These are phyloP conservation scores for Grifola frondosa DNA, from an alignment of 1,284 basidiomycete genomes.

Conservation along the genomic window DNA sequence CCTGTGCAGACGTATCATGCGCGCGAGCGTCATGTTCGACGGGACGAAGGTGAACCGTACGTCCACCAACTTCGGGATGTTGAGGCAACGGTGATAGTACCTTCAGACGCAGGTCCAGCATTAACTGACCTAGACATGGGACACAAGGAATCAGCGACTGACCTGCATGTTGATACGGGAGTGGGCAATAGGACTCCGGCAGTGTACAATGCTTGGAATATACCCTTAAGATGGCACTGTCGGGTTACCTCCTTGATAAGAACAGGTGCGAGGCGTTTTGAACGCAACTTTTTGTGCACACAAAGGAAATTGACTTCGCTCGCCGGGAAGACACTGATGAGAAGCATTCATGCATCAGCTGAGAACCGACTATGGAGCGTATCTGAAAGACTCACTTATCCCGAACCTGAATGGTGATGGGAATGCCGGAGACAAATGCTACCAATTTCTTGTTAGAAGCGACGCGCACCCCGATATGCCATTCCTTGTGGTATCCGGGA, in stretches of 20 bases:
- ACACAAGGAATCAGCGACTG: not conserved
- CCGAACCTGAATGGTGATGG: constrained; percentile 79
- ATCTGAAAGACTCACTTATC: constrained; percentile 50
- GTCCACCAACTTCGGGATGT: constrained; percentile 90
- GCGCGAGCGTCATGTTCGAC: constrained; percentile 81
- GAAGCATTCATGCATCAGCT: no score
- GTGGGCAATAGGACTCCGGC: constrained; percentile 90
- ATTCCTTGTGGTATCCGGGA: constrained; percentile 90
- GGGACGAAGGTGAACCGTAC: constrained; percentile 89
- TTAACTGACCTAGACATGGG: no score
- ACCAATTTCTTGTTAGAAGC: constrained; percentile 89
- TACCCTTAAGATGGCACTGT: constrained; percentile 84
- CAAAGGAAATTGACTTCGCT: constrained; percentile 98
- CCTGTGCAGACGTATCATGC: constrained; percentile 78
- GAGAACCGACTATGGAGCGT: not conserved
- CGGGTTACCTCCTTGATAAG: constrained; percentile 98
- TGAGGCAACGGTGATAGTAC: constrained; percentile 93
- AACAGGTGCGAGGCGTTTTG: constrained; percentile 94
- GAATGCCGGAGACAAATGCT: constrained; percentile 98
- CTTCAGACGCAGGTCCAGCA: constrained; percentile 44
- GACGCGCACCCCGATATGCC: constrained; percentile 96
- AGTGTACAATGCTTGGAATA: constrained; percentile 99
- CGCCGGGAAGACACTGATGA: constrained; percentile 61
- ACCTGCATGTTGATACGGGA: constrained; percentile 83
- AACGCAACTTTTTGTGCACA: constrained; percentile 96